Evolutionary conservation across 495 filamentous ascomycete species (phyloP), one percentile per base, ranked within the genome.

Genomic region (Pyrenopolyporus hunteri): DNA sequence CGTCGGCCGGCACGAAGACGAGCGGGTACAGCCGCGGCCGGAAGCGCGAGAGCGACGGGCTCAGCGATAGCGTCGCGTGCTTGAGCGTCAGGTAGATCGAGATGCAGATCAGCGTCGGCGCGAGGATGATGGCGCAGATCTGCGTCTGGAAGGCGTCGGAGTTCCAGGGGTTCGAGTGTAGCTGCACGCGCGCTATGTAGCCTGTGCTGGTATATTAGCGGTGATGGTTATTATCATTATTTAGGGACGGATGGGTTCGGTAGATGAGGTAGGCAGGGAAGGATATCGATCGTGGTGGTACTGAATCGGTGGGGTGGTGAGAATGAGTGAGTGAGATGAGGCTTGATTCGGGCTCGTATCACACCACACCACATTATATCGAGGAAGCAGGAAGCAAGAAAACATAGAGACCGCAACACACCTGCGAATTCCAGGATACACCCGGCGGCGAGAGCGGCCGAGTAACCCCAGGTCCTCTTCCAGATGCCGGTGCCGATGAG

Each of bases 81-180:
- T 89, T 89, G 29, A 89, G 80, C 1, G 84, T 87, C 2, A 89
- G 77, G 70, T 90, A 90, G 63, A 89, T 78, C 47, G 82, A 82
- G 8, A 85, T 83, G 33, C 86, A 82, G 65, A 89, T 70, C 29
- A 89, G 83, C 20, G 85, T 87, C 0, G 87, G 87, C 3, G 81
- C 83, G 3, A 89, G 79, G 50, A 88, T 83, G 63, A 90, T 76
- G 67, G 84, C 85, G 68, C 83, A 82, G 61, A 89, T 88, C 42
- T 89, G 86, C 25, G 86, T 79, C 67, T 89, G 80, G 70, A 89
- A 89, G 6, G 81, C 85, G 46, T 66, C 51, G 0, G 69, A 59
- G 63, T 80, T 75, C 83, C 83, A 89, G 0, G 86, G 85, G 71
- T 89, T 89, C 43, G 64, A 28, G 69, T 82, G 63, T 61, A 90